Conservation (phyloP, 1,284 basidiomycete genomes). For the Vanrija humicola region DNA sequence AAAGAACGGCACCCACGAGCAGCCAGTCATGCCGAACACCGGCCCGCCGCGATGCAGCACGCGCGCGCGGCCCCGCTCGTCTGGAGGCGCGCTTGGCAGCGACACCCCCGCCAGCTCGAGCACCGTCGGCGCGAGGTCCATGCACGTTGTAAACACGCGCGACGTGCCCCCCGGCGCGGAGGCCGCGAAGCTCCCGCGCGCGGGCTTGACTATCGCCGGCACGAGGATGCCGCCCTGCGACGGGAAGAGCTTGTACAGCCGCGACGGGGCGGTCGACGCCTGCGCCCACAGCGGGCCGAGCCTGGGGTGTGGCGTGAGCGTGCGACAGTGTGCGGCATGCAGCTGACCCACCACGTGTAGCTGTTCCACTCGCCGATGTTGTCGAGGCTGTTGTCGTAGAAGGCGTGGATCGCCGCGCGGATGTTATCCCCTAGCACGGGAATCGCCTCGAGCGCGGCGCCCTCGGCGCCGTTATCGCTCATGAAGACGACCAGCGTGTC, state of each 20-base stretch:
- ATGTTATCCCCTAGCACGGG: slow-evolving; percentile 14
- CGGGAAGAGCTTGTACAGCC: slow-evolving; percentile 25
- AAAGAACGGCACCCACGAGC: neutral
- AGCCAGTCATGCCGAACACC: slow-evolving; percentile 4
- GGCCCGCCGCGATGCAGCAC: slow-evolving; percentile 14
- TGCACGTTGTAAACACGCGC: slow-evolving; percentile 34
- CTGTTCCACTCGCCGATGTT: slow-evolving; percentile 21
- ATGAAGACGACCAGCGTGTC: slow-evolving; percentile 43
- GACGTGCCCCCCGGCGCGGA: neutral
- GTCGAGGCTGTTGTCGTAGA: slow-evolving; percentile 19
- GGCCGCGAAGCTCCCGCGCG: slow-evolving; percentile 4
- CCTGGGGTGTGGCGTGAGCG: too few species aligned
- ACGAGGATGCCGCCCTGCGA: slow-evolving; percentile 8
- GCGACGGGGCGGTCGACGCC: slow-evolving; percentile 26
- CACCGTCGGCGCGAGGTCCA: slow-evolving; percentile 43
- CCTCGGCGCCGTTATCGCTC: slow-evolving; percentile 45
- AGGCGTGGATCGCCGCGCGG: slow-evolving; percentile 23
- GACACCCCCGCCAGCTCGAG: slow-evolving; percentile 31
- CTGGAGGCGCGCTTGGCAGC: slow-evolving; percentile 12
- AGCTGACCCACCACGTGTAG: too few species aligned
- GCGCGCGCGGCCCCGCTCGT: slow-evolving; percentile 6
- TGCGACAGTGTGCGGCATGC: too few species aligned
- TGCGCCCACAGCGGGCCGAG: slow-evolving; percentile 32
- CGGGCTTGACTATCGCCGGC: slow-evolving; percentile 5
- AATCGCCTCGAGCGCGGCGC: slow-evolving; percentile 21